These are phyloP conservation scores for Sanghuangporus weigelae DNA, from an alignment of 1,284 basidiomycete genomes.

Conservation along the genomic window DNA sequence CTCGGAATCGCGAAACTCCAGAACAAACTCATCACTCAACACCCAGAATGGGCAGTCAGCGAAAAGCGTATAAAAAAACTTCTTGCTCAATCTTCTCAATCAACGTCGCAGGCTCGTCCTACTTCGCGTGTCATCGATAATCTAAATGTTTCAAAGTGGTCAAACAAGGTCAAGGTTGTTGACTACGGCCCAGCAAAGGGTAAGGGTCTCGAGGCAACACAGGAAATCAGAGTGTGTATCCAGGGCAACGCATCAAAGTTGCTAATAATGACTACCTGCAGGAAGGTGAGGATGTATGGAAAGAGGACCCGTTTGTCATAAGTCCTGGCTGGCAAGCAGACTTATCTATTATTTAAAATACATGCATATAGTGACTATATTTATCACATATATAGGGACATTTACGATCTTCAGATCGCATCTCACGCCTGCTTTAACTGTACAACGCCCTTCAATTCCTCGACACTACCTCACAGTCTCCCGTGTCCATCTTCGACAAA, in stretches of 20 bases:
- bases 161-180: constrained; percentile 59
- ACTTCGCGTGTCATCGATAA: constrained; percentile 61
- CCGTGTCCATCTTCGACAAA: constrained; percentile 43
- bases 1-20: constrained; percentile 73
- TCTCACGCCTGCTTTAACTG: constrained; percentile 61
- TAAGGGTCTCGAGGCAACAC: constrained; percentile 76
- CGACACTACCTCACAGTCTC: constrained; percentile 39
- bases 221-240: constrained; percentile 38
- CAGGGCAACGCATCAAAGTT: not conserved
- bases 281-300: constrained; percentile 76
- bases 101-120: constrained; percentile 37
- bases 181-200: constrained; percentile 72
- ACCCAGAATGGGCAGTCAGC: constrained; percentile 71
- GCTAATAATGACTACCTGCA: constrained; percentile 21
- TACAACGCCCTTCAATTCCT: constrained; percentile 50
- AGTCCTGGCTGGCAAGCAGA: constrained; percentile 62
- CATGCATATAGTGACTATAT: constrained; percentile 1
- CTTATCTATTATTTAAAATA: not conserved
- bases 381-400: constrained; percentile 44
- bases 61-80: constrained; percentile 77
- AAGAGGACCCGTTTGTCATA: constrained; percentile 70
- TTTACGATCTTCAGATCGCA: constrained; percentile 57
- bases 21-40: constrained; percentile 47
- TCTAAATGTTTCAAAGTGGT: constrained; percentile 58
- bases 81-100: constrained; percentile 36